These are phyloP conservation scores for Schizophyllum amplum DNA, from an alignment of 1,284 basidiomycete species.

Conservation along the genomic window DNA sequence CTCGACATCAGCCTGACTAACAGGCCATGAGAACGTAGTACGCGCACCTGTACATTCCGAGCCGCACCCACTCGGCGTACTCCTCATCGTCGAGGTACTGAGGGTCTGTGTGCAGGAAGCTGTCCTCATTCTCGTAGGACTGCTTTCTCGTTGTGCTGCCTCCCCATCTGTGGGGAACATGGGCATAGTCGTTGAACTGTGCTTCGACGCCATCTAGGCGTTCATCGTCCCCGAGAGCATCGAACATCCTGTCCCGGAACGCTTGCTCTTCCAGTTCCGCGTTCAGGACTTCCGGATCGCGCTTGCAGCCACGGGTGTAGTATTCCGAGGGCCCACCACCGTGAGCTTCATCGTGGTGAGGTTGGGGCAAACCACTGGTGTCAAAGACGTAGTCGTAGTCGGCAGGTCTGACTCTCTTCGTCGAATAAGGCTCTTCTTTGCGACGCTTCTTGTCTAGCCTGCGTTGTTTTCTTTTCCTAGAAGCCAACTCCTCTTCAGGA, in stretches of 20 bases:
- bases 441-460: conserved; percentile 28
- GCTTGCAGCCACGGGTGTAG: conserved; percentile 20
- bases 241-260: conserved; percentile 65
- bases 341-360: conserved; percentile 15
- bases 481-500: conserved; percentile 55
- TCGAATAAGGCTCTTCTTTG: conserved; percentile 17
- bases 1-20: conserved; percentile 5
- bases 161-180: conserved; percentile 49
- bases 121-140: conserved; percentile 32
- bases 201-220: conserved; percentile 55
- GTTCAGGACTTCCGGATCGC: conserved; percentile 40
- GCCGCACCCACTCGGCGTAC: conserved; percentile 72
- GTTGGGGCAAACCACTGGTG: conserved; percentile 18
- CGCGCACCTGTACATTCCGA: conserved; percentile 70
- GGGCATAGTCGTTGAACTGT: conserved; percentile 55
- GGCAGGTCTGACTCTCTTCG: conserved; percentile 21
- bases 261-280: conserved; percentile 51
- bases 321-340: conserved; percentile 7
- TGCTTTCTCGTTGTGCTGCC: conserved; percentile 17
- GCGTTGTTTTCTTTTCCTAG: conserved; percentile 39
- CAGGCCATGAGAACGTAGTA: neutral
- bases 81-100: conserved; percentile 73
- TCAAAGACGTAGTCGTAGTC: conserved; percentile 33
- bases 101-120: conserved; percentile 40
- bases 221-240: conserved; percentile 62